Base-by-base conservation (phyloP, 106 monocot genomes). In the Platanthera guangdongensis region DNA sequence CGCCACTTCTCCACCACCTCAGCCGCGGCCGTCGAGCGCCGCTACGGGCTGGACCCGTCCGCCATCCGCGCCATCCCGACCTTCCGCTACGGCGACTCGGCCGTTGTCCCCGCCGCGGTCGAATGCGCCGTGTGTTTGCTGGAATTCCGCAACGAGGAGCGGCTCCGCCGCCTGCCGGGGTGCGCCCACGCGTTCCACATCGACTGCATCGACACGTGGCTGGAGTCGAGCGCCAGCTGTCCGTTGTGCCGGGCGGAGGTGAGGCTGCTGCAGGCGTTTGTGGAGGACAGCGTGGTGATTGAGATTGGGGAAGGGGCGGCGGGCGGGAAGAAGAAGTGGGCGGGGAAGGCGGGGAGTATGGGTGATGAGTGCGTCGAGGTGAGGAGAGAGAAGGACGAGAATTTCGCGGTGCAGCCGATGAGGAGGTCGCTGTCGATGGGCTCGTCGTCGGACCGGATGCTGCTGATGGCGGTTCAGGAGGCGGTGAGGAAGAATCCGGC, bases 401-500 rank as follows among this genome's bases (percentile, higher is more conserved):
- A 76, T 73, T 84, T 82, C 71, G 47, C 0, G 9, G 84, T 90
- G 6, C 86, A 86, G 77, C 86, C 86, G 16, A 68, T 93, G 11
- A 79, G 90, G 84, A 82, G 93, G 81, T 93, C 93, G 0, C 68
- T 93, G 57, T 93, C 93, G 22, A 77, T 93, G 90, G 90, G 88
- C 52, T 88, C 88, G 15, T 93, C 82, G 7, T 50, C 16, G n/a
- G 80, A 88, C n/a, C 75, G 84, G 53, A 80, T 84, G 46, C 73
- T 87, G 62, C 76, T 74, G 72, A 48, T 82, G 21, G 81, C 85
- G 10, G 77, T 89, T 19, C 87, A 87, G 76, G 84, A 89, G 83
- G 77, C 81, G 8, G 32, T 87, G 12, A 51, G 70, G 48, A 70
- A 78, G 5, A 81, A 74, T 25, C 81, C 50, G 16, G 64, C 78